phyloP scores from a whole-genome alignment of 345 rosid genomes.

The Moricandia arvensis region DNA sequence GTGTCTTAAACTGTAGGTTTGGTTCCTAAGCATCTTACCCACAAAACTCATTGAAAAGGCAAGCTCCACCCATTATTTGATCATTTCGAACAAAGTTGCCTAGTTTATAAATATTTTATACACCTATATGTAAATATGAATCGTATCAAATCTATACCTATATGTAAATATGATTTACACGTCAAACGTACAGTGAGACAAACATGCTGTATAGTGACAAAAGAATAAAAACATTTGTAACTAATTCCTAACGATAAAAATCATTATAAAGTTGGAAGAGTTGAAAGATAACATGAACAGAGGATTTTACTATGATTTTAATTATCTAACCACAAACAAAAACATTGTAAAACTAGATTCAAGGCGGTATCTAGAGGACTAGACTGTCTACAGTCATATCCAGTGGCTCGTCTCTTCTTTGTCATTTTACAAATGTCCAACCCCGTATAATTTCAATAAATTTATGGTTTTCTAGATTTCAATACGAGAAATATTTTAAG shows the following conservation, averaged over 20 bases:
- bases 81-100: neutral
- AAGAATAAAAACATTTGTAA: neutral
- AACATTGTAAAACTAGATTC: neutral
- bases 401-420: neutral
- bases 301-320: neutral
- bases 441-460: neutral
- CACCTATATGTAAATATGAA: neutral
- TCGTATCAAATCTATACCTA: neutral
- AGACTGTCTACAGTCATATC: neutral
- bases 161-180: too few relatives aligned
- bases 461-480: neutral
- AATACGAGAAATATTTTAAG: too few relatives aligned
- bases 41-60: slow-evolving; percentile 15
- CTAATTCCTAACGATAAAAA: neutral
- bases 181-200: too few relatives aligned
- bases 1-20: slow-evolving; percentile 19
- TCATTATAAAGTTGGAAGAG: neutral
- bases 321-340: too few relatives aligned
- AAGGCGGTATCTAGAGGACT: neutral
- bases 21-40: slow-evolving; percentile 21
- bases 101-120: neutral
- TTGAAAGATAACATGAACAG: neutral
- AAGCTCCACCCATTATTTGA: neutral
- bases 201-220: neutral
- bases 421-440: slow-evolving; percentile 26